Evolutionary conservation across 208 protist species (phyloP).

Genomic region (Leishmania arabica): DNA sequence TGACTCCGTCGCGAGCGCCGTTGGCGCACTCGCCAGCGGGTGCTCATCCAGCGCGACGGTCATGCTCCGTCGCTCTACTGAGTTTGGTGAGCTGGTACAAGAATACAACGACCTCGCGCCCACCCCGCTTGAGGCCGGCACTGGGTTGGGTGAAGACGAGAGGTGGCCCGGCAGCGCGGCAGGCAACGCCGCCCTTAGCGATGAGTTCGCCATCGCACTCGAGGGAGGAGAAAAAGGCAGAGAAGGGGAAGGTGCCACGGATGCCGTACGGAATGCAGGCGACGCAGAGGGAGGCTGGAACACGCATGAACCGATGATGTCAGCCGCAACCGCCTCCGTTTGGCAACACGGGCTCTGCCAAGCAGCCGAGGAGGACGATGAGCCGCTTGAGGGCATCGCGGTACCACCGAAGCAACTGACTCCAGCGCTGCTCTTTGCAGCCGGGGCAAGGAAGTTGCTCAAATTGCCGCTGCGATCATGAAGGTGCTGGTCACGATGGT

Average conservation of each 20-base stretch:
- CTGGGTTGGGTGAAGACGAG: neutral
- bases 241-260: neutral
- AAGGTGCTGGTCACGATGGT: neutral
- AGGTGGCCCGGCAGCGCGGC: neutral
- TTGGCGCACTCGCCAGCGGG: neutral
- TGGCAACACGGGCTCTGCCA: neutral
- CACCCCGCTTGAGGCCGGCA: neutral
- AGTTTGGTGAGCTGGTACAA: neutral
- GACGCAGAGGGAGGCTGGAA: neutral
- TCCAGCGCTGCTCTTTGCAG: neutral
- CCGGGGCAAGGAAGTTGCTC: neutral
- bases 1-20: no score
- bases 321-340: neutral
- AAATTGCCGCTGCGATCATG: neutral
- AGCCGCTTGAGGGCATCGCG: neutral
- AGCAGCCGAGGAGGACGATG: neutral
- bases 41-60: constrained; percentile 15
- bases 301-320: neutral
- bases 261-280: neutral
- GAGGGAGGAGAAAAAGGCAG: neutral
- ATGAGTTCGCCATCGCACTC: neutral
- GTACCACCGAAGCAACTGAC: neutral
- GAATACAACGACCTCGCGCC: neutral
- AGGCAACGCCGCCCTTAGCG: neutral
- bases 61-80: constrained; percentile 15